phyloP scores from a whole-genome alignment of 805 yeast species.

The Scheffersomyces spartinae region DNA sequence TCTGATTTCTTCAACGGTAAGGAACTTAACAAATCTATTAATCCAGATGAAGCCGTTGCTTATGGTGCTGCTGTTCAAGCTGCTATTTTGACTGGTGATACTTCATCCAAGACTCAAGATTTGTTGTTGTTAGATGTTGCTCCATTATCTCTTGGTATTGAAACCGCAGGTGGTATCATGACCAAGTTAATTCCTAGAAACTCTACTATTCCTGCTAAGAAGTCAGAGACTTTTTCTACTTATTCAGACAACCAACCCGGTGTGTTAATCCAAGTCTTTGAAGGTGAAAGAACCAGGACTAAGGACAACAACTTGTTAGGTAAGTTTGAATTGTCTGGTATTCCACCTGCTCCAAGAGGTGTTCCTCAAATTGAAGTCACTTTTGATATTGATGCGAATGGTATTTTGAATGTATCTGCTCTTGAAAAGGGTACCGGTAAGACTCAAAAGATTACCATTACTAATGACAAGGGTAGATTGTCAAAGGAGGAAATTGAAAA shows the following conservation, averaged over 20 bases:
- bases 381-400: slow-evolving; percentile 33
- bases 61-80: slow-evolving; percentile 40
- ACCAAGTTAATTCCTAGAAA: slow-evolving; percentile 33
- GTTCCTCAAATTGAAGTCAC: slow-evolving; percentile 34
- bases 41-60: slow-evolving; percentile 38
- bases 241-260: slow-evolving; percentile 36
- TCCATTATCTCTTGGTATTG: slow-evolving; percentile 34
- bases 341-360: slow-evolving; percentile 37
- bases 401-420: slow-evolving; percentile 33
- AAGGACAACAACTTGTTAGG: slow-evolving; percentile 34
- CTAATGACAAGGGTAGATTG: slow-evolving; percentile 34
- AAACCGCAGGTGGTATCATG: slow-evolving; percentile 35
- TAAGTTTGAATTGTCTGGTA: slow-evolving; percentile 32
- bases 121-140: slow-evolving; percentile 34
- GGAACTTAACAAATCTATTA: slow-evolving; percentile 34
- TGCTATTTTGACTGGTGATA: slow-evolving; percentile 35
- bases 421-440: slow-evolving; percentile 35
- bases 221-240: slow-evolving; percentile 33
- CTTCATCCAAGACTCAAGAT: slow-evolving; percentile 34
- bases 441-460: slow-evolving; percentile 31
- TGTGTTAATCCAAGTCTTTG: slow-evolving; percentile 32
- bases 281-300: slow-evolving; percentile 32
- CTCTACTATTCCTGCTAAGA: slow-evolving; percentile 32
- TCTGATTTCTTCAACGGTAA: slow-evolving; percentile 35
- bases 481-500: slow-evolving; percentile 34